phyloP scores from a whole-genome alignment of 495 filamentous ascomycete genomes.

The Penicillium parvum region DNA sequence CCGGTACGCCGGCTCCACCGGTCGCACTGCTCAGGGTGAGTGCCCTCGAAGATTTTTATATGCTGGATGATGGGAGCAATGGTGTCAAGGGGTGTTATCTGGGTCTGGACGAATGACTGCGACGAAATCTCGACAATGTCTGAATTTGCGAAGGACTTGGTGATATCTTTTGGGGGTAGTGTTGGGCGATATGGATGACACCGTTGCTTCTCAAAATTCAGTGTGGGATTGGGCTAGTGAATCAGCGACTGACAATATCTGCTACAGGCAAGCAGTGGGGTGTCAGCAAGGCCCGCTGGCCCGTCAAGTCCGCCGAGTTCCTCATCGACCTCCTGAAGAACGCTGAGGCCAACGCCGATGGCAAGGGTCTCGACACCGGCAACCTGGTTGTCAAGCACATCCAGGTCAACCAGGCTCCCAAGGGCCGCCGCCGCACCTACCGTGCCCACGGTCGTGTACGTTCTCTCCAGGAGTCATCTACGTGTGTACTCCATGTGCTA shows the following conservation, averaged over 20 bases:
- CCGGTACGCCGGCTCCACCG: slow-evolving; percentile 89
- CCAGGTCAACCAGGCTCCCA: slow-evolving; percentile 99
- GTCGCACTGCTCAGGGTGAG: slow-evolving; percentile 94
- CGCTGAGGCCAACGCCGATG: slow-evolving; percentile 97
- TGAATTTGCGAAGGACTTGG: not conserved
- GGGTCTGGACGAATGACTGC: not conserved
- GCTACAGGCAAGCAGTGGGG: slow-evolving; percentile 92
- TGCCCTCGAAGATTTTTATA: slow-evolving; percentile 22
- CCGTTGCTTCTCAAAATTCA: slow-evolving; percentile 21
- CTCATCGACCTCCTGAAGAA: slow-evolving; percentile 96
- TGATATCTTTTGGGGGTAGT: no score
- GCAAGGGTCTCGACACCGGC: slow-evolving; percentile 96
- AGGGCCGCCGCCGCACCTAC: slow-evolving; percentile 96
- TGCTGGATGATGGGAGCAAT: slow-evolving; percentile 11
- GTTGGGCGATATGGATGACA: slow-evolving; percentile 10
- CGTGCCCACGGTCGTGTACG: slow-evolving; percentile 99
- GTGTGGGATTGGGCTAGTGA: slow-evolving; percentile 7
- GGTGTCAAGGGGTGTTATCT: slow-evolving; percentile 12
- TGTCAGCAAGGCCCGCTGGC: slow-evolving; percentile 96
- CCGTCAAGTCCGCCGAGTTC: slow-evolving; percentile 97
- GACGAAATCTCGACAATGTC: slow-evolving; percentile 6
- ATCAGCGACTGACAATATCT: slow-evolving; percentile 19
- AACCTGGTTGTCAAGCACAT: slow-evolving; percentile 98
- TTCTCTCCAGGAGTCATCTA: slow-evolving; percentile 21
- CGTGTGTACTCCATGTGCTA: not conserved